phyloP scores from a whole-genome alignment of 1,284 basidiomycete species.

The Microbotryum scabiosae region DNA sequence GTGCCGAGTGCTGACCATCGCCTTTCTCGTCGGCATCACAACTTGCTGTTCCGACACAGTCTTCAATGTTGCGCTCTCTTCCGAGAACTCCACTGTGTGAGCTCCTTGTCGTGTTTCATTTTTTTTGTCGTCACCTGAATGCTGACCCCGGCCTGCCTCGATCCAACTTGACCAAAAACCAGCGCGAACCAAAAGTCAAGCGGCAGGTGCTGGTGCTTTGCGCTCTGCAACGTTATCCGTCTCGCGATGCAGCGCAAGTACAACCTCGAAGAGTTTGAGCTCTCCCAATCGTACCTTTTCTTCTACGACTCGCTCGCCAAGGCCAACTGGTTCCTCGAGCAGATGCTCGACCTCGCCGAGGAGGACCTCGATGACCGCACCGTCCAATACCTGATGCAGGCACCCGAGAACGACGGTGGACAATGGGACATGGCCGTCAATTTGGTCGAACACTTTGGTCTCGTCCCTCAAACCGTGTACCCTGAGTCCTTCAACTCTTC shows the following conservation, averaged over 20 bases:
- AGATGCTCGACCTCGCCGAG: constrained; percentile 71
- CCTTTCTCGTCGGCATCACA: neutral
- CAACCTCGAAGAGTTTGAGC: constrained; percentile 67
- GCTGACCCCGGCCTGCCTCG: constrained; percentile 40
- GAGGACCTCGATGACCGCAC: constrained; percentile 73
- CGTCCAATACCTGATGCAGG: constrained; percentile 62
- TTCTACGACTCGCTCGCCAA: constrained; percentile 45
- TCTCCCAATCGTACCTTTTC: constrained; percentile 84
- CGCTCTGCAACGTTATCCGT: constrained; percentile 56
- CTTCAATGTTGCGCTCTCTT: constrained; percentile 72
- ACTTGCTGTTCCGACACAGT: constrained; percentile 54
- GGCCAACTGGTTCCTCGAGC: constrained; percentile 85
- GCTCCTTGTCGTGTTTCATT: neutral
- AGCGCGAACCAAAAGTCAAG: constrained; percentile 79
- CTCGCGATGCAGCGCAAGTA: constrained; percentile 77
- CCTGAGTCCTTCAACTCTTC: constrained; percentile 81
- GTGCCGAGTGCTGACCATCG: neutral
- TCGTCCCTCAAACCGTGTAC: constrained; percentile 62
- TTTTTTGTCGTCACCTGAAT: neutral
- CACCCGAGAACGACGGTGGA: constrained; percentile 82
- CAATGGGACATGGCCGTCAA: constrained; percentile 82
- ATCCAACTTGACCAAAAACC: constrained; percentile 44
- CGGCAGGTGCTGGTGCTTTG: constrained; percentile 88
- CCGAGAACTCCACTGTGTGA: constrained; percentile 45
- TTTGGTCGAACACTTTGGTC: constrained; percentile 70